Base-by-base conservation (phyloP, 495 filamentous ascomycete genomes). In the Lasiosphaeria ovina region DNA sequence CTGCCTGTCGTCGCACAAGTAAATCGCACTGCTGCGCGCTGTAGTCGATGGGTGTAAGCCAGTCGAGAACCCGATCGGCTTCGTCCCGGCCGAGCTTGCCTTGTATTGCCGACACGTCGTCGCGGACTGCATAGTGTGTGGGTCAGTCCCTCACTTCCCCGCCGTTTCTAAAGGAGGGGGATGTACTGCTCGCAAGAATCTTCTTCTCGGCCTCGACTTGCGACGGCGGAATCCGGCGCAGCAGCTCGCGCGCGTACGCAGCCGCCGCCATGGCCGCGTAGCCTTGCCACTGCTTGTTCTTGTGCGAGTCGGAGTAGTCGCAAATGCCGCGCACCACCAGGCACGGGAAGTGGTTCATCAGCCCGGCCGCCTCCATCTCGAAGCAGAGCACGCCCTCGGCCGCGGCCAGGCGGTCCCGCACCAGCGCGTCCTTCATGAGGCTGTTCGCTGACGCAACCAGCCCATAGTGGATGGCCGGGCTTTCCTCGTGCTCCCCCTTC, bases 281-380 rank as follows among this genome's bases (percentile, higher is more conserved):
- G 8, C 52, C 36, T 48, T 75, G 73, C 73, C 72, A 77, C 11
- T 54, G 56, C 59, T 77, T 69, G 60, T 70, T 67, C 56, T 74
- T 75, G 50, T 74, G 72, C 59, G 69, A 68, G 57, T 77, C 74
- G 31, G 74, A 65, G 62, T 77, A 77, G 51, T 77, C 72, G 51
- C 67, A 72, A 10, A 75, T 71, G 9, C 69, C 69, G 56, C 75
- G 75, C 58, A 76, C 70, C 4, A 78, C 63, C 0, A 76, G 12
- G 52, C 59, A 68, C 11, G 66, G 67, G 16, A 69, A 59, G 42
- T 55, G 42, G 10, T 66, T 62, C 45, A 55, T 51, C 0, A 68
- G 59, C 9, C 62, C 62, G 12, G 66, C 66, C 35, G 56, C 62
- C 17, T 62, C 59, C 14, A 57, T 68, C 70, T 74, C 72, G 66